Percentiles rank a stretch among this genome's conserved stretches.
These are phyloP conservation scores for Penicillium sp. DNA, from an alignment of 2,329 filamentous ascomycete species.

Conservation along the genomic window DNA sequence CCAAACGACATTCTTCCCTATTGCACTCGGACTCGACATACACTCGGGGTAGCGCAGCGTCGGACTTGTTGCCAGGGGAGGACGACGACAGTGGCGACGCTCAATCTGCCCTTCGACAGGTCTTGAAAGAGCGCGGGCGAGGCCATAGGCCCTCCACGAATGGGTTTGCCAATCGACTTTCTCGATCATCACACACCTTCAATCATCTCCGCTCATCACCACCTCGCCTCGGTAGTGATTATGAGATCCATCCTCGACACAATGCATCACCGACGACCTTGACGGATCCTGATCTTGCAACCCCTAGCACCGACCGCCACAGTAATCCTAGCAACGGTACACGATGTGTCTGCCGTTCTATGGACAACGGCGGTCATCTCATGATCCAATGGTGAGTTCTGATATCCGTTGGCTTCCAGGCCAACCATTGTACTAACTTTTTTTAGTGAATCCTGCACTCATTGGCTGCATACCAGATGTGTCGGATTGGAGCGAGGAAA, in stretches of 20 bases:
- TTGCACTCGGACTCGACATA: conserved; percentile 34
- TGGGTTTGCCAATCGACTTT: conserved; percentile 29
- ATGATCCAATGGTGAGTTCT: conserved; percentile 57
- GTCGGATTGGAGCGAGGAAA: conserved; percentile 52
- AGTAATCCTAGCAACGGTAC: conserved; percentile 52
- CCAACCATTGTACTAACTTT: conserved; percentile 8
- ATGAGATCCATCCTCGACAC: conserved; percentile 39
- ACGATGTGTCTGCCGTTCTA: conserved; percentile 56
- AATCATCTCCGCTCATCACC: conserved; percentile 45
- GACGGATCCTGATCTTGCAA: conserved; percentile 49
- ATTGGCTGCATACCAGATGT: conserved; percentile 59
- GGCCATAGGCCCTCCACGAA: conserved; percentile 28
- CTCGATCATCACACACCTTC: conserved; percentile 33
- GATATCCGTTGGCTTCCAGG: neutral
- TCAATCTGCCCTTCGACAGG: conserved; percentile 47
- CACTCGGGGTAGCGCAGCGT: conserved; percentile 29
- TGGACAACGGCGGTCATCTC: conserved; percentile 51
- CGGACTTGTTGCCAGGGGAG: conserved; percentile 26
- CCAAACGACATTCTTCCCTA: conserved; percentile 33
- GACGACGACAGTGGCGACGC: conserved; percentile 42
- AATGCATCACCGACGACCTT: conserved; percentile 51
- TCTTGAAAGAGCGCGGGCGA: conserved; percentile 38
- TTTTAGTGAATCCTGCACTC: conserved; percentile 56
- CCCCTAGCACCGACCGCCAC: conserved; percentile 53
- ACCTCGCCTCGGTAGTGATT: conserved; percentile 36